These are phyloP conservation scores for Neurospora sp. DNA, from an alignment of 2,329 filamentous ascomycete species.

Conservation along the genomic window DNA sequence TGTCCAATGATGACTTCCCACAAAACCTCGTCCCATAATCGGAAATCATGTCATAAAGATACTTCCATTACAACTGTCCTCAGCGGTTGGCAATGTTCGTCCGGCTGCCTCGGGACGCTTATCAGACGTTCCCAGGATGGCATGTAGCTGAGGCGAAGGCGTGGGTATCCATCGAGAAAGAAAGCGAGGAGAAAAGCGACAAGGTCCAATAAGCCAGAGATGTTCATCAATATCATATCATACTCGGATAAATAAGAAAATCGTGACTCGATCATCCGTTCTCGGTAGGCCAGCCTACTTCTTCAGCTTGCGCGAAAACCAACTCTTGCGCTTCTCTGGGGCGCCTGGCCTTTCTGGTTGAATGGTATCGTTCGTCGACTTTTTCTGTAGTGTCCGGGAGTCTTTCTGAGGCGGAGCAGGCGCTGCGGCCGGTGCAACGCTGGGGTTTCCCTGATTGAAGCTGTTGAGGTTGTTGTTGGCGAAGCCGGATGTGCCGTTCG, in stretches of 20 bases:
- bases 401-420: conserved; percentile 27
- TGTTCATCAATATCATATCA: neutral
- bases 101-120: neutral
- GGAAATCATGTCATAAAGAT: neutral
- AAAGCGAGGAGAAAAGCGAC: neutral
- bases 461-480: neutral
- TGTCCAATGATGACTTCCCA: neutral
- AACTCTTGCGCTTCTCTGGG: conserved; percentile 75
- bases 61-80: neutral
- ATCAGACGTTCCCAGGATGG: neutral
- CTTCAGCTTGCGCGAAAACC: conserved; percentile 55
- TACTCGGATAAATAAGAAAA: neutral
- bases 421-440: conserved; percentile 2
- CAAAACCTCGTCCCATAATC: neutral
- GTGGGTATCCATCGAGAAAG: neutral
- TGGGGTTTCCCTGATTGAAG: neutral
- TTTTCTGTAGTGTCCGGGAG: conserved; percentile 16
- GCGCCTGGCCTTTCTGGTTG: conserved; percentile 22
- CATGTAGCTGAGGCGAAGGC: neutral
- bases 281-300: neutral
- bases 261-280: neutral
- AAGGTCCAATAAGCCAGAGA: neutral
- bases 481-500: conserved; percentile 8
- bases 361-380: conserved; percentile 12
- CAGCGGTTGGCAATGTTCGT: neutral